These are phyloP conservation scores for Chaetomiaceae sp. DNA, from an alignment of 2,329 filamentous ascomycete species.

Conservation along the genomic window DNA sequence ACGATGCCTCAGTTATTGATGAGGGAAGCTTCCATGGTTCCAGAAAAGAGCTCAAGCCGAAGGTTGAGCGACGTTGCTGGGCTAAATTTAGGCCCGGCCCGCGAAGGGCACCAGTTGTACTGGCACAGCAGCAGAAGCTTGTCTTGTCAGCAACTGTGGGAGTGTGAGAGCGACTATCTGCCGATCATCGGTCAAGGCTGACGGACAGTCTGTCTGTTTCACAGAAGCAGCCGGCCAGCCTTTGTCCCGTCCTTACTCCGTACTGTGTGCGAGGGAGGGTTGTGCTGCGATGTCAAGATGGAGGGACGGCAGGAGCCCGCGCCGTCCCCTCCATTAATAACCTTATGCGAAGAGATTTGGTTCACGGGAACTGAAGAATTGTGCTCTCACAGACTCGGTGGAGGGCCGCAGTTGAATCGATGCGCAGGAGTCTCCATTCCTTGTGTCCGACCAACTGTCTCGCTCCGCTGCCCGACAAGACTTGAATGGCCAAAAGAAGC, in stretches of 20 bases:
- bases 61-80: constrained; percentile 25
- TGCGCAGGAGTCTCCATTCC: too few relatives aligned
- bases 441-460: constrained; percentile 11
- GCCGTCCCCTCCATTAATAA: background rate
- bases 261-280: background rate
- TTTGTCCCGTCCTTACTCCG: background rate
- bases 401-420: constrained; percentile 16
- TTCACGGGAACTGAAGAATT: background rate
- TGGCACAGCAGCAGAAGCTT: constrained; percentile 12
- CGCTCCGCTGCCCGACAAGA: constrained; percentile 9
- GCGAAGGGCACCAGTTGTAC: too few relatives aligned
- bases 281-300: background rate
- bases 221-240: constrained; percentile 12
- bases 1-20: too few relatives aligned
- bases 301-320: background rate
- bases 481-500: constrained; percentile 13
- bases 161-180: background rate
- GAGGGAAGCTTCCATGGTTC: too few relatives aligned
- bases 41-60: too few relatives aligned
- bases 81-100: constrained; percentile 24
- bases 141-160: constrained; percentile 1
- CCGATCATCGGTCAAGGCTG: constrained; percentile 22
- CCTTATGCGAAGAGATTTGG: background rate
- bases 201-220: background rate
- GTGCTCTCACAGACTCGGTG: constrained; percentile 14